Evolutionary conservation across 192 early-diverging fungal genomes (phyloP).

Genomic region (Coemansia sp.): DNA sequence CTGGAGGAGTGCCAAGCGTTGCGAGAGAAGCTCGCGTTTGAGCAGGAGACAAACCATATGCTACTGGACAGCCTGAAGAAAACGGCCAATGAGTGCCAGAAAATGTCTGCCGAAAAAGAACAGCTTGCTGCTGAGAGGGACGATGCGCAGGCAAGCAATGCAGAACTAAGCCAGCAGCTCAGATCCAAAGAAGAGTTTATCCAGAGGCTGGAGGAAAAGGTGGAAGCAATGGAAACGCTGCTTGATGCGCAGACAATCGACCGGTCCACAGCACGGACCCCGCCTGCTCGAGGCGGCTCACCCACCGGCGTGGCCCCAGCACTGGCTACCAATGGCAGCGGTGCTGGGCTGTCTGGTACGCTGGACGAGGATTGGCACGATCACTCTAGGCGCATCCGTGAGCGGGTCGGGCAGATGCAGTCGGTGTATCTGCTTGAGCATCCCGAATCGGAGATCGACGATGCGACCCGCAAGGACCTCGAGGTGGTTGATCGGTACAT

Average conservation of each 20-base stretch:
- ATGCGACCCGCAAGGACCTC: neutral
- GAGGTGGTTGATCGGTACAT: neutral
- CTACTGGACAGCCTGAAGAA: conserved; percentile 16
- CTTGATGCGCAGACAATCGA: conserved; percentile 1
- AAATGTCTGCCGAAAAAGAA: too few species aligned
- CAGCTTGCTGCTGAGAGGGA: too few species aligned
- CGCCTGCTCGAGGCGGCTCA: too few species aligned
- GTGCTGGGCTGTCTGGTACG: too few species aligned
- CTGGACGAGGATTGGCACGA: neutral
- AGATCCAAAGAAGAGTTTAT: too few species aligned
- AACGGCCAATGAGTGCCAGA: neutral
- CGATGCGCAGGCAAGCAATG: too few species aligned
- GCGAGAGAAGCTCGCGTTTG: conserved; percentile 8
- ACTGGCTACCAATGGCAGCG: too few species aligned
- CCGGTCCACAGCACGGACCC: too few species aligned
- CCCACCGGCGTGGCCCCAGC: too few species aligned
- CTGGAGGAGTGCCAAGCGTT: neutral
- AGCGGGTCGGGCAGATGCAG: neutral
- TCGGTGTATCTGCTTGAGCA: neutral
- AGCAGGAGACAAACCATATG: conserved; percentile 16
- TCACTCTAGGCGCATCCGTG: neutral
- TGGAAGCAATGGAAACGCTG: conserved; percentile 7
- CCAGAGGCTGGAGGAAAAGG: conserved; percentile 4
- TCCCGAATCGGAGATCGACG: conserved; percentile 1
- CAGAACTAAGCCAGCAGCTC: too few species aligned